Base-by-base conservation (phyloP, 345 rosid species). In the Sonneratia caseolaris region DNA sequence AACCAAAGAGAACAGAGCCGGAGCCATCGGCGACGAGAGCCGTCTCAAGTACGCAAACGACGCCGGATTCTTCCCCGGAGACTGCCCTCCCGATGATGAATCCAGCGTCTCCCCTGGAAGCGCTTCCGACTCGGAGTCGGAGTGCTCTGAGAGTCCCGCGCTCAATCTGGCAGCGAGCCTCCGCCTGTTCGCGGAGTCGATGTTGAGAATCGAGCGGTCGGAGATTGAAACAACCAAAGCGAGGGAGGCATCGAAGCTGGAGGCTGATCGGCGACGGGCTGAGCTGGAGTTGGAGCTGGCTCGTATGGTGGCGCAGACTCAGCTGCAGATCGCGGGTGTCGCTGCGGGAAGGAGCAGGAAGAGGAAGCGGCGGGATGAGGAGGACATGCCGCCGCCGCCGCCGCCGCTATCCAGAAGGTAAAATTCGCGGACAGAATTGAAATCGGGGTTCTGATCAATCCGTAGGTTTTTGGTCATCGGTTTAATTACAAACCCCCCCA, bases 151-250 rank as follows among this genome's bases (percentile, higher is more conserved):
- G 2, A 59, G 83, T 2, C 61, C 16, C 3, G 35, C 12, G 48
- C 37, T 62, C 19, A 80, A 74, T 43, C 68, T 83, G 9, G 73
- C 84, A 32, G 71, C 82, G 43, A 70, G 82, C 64, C 74, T 81
- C 68, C 61, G 81, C 0, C 81, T 81, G 57, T 68, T 90, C 66
- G 76, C 87, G 14, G 91, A 90, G 75, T 84, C 88, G 48, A 37
- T 86, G 67, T 76, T 79, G 68, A 78, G 84, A 56, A 83, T 74
- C 71, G 82, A 88, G 69, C 38, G 71, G 32, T 85, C 79, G 16
- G 91, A 85, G 84, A 75, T 74, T 81, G 91, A 91, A 86, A 84
- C 87, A 88, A 71, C 81, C 62, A 82, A 82, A 74, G 84, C 89
- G 24, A 81, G 85, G 61, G 91, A 91, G 70, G 84, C 83, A 24